Evolutionary conservation across 805 yeast genomes (phyloP).

Genomic region (Candida khao-thaluensis): DNA sequence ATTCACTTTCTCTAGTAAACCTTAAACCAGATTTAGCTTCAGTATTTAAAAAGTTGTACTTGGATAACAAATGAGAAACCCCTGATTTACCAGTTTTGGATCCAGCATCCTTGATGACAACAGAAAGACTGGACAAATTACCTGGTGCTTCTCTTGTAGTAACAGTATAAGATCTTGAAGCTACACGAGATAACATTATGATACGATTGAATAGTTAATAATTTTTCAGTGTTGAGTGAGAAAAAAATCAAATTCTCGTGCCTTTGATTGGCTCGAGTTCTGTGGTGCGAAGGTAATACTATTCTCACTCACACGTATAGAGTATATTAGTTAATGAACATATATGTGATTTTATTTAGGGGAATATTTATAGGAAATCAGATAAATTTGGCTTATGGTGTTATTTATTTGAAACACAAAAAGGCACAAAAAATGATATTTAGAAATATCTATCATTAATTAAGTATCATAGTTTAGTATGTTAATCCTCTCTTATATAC

Average conservation of each 20-base stretch:
- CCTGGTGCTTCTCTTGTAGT: conserved; percentile 60
- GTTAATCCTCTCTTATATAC: no score
- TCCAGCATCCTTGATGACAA: conserved; percentile 80
- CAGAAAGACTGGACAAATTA: conserved; percentile 71
- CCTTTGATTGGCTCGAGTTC: conserved; percentile 12
- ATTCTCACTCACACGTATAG: no score
- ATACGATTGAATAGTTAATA: background rate
- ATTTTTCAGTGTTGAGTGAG: conserved; percentile 5
- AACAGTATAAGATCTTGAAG: conserved; percentile 45
- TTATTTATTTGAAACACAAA: no score
- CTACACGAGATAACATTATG: conserved; percentile 41
- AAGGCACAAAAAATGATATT: no score
- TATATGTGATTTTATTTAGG: no score
- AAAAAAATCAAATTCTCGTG: conserved; percentile 4
- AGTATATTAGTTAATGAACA: no score
- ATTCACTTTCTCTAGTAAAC: conserved; percentile 90
- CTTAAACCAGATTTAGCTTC: conserved; percentile 83
- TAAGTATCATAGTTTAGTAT: no score
- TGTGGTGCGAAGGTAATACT: no score
- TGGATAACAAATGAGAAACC: conserved; percentile 78
- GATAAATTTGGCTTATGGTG: no score
- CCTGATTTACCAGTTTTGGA: conserved; percentile 76
- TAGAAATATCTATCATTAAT: no score
- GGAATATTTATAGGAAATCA: no score
- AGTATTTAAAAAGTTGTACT: conserved; percentile 83